Evolutionary conservation across 2,329 filamentous ascomycete genomes (phyloP).

Genomic region (Cladorrhinum sp.): DNA sequence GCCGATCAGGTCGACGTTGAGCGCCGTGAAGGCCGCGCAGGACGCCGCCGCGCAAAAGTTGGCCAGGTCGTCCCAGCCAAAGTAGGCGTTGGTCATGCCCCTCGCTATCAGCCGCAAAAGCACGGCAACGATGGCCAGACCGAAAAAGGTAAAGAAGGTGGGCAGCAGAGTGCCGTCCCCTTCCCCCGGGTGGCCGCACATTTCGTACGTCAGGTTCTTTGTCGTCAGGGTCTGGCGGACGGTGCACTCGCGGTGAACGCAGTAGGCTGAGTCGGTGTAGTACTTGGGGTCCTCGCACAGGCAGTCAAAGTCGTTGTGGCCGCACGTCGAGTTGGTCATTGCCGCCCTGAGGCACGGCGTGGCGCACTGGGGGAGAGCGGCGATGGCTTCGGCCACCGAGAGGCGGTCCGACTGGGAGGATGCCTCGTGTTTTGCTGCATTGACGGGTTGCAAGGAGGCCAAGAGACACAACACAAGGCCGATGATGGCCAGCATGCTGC

Average conservation of each 20-base stretch:
- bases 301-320: neutral
- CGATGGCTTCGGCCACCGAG: neutral
- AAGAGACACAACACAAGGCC: neutral
- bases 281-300: neutral
- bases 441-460: neutral
- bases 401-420: neutral
- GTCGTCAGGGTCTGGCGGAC: neutral
- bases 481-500: neutral
- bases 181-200: constrained; percentile 15
- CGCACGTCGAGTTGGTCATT: neutral
- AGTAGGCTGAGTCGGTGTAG: neutral
- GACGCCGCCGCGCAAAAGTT: constrained; percentile 23
- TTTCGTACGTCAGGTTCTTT: constrained; percentile 3
- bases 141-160: constrained; percentile 21
- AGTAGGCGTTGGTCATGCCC: constrained; percentile 25
- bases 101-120: constrained; percentile 23
- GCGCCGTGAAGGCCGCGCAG: constrained; percentile 16
- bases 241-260: neutral
- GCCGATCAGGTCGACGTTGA: constrained; percentile 19
- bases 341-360: neutral
- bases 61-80: constrained; percentile 28
- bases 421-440: neutral
- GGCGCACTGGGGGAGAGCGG: neutral
- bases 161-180: constrained; percentile 15
- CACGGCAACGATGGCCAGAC: constrained; percentile 22